Conservation (phyloP, 2,329 filamentous ascomycete genomes). For the Aspergillus alliaceus region DNA sequence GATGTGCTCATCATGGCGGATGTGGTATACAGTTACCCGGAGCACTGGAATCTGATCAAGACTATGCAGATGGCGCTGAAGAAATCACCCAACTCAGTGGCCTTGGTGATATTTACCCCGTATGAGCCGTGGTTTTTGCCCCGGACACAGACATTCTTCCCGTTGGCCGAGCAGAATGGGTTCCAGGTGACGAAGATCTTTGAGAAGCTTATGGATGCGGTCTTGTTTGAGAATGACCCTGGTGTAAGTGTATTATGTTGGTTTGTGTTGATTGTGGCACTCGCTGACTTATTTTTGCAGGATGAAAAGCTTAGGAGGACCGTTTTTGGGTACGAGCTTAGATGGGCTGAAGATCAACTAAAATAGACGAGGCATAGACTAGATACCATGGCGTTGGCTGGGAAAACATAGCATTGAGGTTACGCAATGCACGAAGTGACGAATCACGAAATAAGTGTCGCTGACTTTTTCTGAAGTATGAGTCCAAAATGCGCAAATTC, state of each 20-base stretch:
- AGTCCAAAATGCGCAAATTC: too few relatives aligned
- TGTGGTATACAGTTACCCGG: conserved; percentile 85
- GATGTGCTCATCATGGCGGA: conserved; percentile 86
- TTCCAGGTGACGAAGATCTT: conserved; percentile 77
- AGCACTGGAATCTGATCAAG: conserved; percentile 74
- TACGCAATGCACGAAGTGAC: not conserved
- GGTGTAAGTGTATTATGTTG: conserved; percentile 54
- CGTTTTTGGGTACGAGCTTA: conserved; percentile 74
- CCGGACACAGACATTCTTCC: conserved; percentile 85
- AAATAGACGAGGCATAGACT: conserved; percentile 3
- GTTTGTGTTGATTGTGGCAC: not conserved
- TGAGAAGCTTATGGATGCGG: conserved; percentile 78
- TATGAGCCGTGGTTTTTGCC: conserved; percentile 88
- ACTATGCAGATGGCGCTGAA: conserved; percentile 70
- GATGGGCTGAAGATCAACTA: conserved; percentile 55
- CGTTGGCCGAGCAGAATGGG: conserved; percentile 67
- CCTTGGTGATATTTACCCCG: conserved; percentile 90
- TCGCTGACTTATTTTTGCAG: conserved; percentile 34
- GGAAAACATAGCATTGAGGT: not conserved
- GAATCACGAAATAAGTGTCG: not conserved
- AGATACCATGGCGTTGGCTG: not conserved
- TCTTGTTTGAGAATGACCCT: conserved; percentile 85
- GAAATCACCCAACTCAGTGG: conserved; percentile 56
- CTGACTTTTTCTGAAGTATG: not conserved
- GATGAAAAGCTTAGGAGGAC: conserved; percentile 79